These are phyloP conservation scores for Podila epicladia DNA, from an alignment of 192 early-diverging fungal species.

Conservation along the genomic window DNA sequence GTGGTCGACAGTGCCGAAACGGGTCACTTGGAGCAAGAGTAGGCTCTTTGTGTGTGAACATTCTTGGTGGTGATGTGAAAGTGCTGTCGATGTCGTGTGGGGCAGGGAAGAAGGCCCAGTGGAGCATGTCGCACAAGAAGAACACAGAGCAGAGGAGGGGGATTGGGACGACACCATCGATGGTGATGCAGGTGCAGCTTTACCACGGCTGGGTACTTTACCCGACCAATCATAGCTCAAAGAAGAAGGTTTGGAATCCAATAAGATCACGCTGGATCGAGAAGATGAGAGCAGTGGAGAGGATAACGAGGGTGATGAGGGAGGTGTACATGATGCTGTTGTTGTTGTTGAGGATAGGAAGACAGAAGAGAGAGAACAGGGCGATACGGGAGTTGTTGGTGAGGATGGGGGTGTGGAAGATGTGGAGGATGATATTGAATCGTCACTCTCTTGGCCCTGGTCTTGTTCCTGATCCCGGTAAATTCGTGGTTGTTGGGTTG, in stretches of 20 bases:
- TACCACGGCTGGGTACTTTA: background rate
- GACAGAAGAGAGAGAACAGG: background rate
- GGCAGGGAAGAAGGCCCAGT: background rate
- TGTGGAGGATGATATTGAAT: background rate
- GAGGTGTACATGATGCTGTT: constrained; percentile 14
- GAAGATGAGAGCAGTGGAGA: background rate
- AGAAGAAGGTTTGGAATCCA: background rate
- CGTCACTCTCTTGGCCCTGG: background rate
- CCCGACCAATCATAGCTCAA: background rate
- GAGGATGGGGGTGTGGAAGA: background rate
- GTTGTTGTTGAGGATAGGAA: background rate
- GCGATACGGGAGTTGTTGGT: background rate
- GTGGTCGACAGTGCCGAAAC: constrained; percentile 41
- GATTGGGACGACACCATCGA: background rate
- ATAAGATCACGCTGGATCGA: background rate
- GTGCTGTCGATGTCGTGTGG: background rate
- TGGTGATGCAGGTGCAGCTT: constrained; percentile 1
- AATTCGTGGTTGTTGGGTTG: background rate
- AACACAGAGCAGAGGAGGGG: constrained; percentile 3
- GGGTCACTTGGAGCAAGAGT: constrained; percentile 36
- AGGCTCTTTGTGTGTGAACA: background rate
- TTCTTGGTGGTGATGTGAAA: constrained; percentile 1
- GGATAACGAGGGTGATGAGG: background rate
- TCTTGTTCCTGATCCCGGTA: background rate
- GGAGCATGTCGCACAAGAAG: background rate